These are phyloP conservation scores for Diddensiella transvaalensis DNA, from an alignment of 805 yeast species.

Conservation along the genomic window DNA sequence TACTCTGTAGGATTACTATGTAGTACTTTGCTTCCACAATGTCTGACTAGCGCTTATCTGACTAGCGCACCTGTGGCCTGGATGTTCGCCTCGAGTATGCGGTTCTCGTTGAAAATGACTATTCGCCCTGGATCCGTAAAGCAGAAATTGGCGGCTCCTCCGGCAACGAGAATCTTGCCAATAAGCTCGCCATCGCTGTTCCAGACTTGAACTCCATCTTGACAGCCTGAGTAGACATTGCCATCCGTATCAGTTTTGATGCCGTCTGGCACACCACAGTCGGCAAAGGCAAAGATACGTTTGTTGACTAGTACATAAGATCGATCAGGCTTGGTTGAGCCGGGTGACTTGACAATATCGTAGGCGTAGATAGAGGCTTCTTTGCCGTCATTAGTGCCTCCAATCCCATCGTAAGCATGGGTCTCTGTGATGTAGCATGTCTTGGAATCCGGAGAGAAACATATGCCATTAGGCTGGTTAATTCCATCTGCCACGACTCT, in stretches of 20 bases:
- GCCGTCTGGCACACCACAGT: conserved; percentile 30
- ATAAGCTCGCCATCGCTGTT: conserved; percentile 24
- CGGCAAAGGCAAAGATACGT: conserved; percentile 30
- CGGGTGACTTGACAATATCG: conserved; percentile 22
- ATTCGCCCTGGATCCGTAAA: conserved; percentile 27
- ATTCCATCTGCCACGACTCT: conserved; percentile 40
- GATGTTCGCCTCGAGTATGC: conserved; percentile 21
- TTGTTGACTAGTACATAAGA: conserved; percentile 23
- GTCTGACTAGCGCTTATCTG: too few species aligned
- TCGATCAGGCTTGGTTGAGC: conserved; percentile 6
- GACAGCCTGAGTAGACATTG: conserved; percentile 30
- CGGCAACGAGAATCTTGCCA: conserved; percentile 27
- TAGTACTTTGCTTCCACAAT: too few species aligned
- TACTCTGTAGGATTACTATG: too few species aligned
- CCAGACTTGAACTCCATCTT: conserved; percentile 32
- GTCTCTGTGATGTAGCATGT: conserved; percentile 51
- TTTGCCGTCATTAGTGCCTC: conserved; percentile 13
- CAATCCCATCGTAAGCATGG: conserved; percentile 19
- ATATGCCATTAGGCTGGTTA: conserved; percentile 68
- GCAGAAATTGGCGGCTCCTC: conserved; percentile 29
- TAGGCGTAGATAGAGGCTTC: conserved; percentile 29
- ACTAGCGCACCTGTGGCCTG: conserved; percentile 20
- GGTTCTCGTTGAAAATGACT: conserved; percentile 25
- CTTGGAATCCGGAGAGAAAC: conserved; percentile 44
- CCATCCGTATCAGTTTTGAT: conserved; percentile 28